A percentile compares a stretch with the other conserved stretches of the same genome.
phyloP scores from a whole-genome alignment of 1,139 yeast genomes.

The Candida tetrigidarum region DNA sequence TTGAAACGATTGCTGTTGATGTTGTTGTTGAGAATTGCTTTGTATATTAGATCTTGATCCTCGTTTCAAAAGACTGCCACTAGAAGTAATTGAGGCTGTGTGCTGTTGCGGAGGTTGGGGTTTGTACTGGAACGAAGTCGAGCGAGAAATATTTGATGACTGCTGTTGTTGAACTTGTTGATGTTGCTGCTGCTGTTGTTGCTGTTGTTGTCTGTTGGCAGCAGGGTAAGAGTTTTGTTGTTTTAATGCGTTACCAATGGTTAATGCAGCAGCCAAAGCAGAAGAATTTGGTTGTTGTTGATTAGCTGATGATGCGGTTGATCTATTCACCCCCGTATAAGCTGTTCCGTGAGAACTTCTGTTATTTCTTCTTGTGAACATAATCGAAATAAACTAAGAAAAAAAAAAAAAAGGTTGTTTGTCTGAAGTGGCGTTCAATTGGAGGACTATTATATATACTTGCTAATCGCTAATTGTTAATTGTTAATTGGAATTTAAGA shows the following conservation, averaged over 20 bases:
- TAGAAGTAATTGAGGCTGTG: slow-evolving; percentile 10
- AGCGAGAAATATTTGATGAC: slow-evolving; percentile 7
- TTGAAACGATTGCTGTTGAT: slow-evolving; percentile 2
- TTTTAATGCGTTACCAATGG: slow-evolving; percentile 38
- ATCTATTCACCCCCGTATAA: slow-evolving; percentile 51
- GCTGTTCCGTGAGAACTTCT: slow-evolving; percentile 38
- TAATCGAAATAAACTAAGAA: too few relatives aligned
- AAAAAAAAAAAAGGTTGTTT: too few relatives aligned
- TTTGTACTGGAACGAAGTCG: slow-evolving; percentile 8
- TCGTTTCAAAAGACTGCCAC: slow-evolving; percentile 22
- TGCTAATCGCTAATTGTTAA: too few relatives aligned
- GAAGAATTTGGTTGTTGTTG: slow-evolving; percentile 37
- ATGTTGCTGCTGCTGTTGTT: slow-evolving; percentile 5
- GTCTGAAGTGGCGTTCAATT: neutral
- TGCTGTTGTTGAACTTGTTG: slow-evolving; percentile 2
- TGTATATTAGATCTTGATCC: slow-evolving; percentile 17
- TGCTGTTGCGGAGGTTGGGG: slow-evolving; percentile 7
- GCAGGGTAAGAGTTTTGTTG: slow-evolving; percentile 8
- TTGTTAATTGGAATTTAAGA: too few relatives aligned
- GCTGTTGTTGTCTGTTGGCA: slow-evolving; percentile 2
- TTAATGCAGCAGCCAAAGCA: slow-evolving; percentile 52
- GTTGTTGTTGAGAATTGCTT: slow-evolving; percentile 7
- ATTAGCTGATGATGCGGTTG: slow-evolving; percentile 31
- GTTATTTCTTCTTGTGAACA: slow-evolving; percentile 42
- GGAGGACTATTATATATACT: too few relatives aligned